Conservation (phyloP, 2,329 filamentous ascomycete species). For the Trichoderma simmonsii region DNA sequence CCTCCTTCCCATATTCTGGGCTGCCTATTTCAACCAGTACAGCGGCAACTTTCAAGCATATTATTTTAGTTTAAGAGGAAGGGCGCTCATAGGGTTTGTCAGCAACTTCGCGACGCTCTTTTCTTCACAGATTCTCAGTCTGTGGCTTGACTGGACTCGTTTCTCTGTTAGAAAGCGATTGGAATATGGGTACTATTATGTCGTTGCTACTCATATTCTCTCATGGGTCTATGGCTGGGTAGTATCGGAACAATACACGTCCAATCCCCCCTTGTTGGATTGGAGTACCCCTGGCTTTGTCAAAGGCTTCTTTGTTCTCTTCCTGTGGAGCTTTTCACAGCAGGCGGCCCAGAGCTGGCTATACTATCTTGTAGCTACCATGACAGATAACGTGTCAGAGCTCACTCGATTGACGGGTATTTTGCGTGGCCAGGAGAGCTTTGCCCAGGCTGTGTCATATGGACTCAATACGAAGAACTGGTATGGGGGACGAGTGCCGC, state of each 20-base stretch:
- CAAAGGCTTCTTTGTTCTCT: constrained; percentile 46
- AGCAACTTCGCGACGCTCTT: constrained; percentile 35
- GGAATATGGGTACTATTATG: constrained; percentile 43
- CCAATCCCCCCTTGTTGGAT: constrained; percentile 38
- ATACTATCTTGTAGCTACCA: constrained; percentile 53
- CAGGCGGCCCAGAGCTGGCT: constrained; percentile 55
- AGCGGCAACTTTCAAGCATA: constrained; percentile 47
- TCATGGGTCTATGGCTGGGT: constrained; percentile 54
- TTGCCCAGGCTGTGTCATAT: constrained; percentile 39
- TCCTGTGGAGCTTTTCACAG: constrained; percentile 49
- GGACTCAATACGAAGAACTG: constrained; percentile 39
- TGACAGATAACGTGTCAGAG: constrained; percentile 55
- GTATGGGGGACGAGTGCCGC: constrained; percentile 37
- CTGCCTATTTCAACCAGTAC: constrained; percentile 33
- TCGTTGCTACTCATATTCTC: constrained; percentile 42
- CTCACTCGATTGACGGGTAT: constrained; percentile 41
- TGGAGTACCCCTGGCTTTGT: constrained; percentile 43
- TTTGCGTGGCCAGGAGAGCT: constrained; percentile 41
- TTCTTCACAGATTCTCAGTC: constrained; percentile 44
- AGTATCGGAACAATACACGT: constrained; percentile 49
- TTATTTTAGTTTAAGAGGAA: constrained; percentile 39
- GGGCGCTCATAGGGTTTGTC: constrained; percentile 46
- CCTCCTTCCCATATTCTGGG: constrained; percentile 28
- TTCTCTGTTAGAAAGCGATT: constrained; percentile 40
- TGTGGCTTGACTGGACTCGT: constrained; percentile 42